These are phyloP conservation scores for Colletotrichum sp. DNA, from an alignment of 2,329 filamentous ascomycete species.

Conservation along the genomic window DNA sequence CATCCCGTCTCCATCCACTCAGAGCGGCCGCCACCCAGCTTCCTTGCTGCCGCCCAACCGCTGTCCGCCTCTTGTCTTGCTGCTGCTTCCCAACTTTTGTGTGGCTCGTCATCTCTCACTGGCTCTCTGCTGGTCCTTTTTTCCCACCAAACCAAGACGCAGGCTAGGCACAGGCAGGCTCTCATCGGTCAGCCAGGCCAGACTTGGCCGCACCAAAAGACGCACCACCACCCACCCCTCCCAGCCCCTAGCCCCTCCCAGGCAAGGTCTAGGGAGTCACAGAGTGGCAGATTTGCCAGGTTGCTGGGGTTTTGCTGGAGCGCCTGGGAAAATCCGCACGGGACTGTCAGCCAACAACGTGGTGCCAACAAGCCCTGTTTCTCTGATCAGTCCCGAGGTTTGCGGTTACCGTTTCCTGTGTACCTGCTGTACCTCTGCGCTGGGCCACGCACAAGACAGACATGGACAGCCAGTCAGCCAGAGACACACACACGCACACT, in stretches of 20 bases:
- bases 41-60: constrained; percentile 18
- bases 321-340: constrained; percentile 16
- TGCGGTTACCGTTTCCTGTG: neutral
- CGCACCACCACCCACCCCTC: neutral
- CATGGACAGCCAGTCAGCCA: neutral
- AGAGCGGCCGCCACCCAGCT: constrained; percentile 18
- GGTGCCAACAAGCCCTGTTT: constrained; percentile 25
- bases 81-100: neutral
- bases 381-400: neutral
- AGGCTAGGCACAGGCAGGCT: neutral
- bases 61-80: neutral
- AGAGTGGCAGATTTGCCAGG: constrained; percentile 7
- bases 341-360: constrained; percentile 33
- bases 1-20: constrained; percentile 16
- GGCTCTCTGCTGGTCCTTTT: neutral
- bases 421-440: constrained; percentile 18
- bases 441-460: constrained; percentile 22
- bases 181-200: constrained; percentile 2
- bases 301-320: constrained; percentile 17
- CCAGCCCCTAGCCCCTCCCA: neutral
- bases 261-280: neutral
- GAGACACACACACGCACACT: neutral
- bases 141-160: neutral
- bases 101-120: neutral
- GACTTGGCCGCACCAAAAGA: neutral